Percentiles rank a stretch among this genome's conserved stretches.
Conservation (phyloP, 2,329 filamentous ascomycete species). For the Aspergillus fumigatiaffinis region DNA sequence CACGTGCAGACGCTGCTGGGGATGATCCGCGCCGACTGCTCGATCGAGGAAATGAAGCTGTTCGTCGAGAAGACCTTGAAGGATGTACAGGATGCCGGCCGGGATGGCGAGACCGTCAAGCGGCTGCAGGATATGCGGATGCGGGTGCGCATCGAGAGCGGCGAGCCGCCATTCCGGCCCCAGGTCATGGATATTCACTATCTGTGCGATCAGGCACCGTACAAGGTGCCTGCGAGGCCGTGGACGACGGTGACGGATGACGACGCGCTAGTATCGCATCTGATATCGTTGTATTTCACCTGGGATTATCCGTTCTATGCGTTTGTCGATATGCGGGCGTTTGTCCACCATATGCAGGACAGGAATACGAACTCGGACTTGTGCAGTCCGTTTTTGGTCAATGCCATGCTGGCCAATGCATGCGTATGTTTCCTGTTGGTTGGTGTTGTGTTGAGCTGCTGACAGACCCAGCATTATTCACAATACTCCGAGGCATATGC, state of each 20-base stretch:
- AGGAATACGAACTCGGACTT: slow-evolving; percentile 55
- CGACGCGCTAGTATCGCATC: slow-evolving; percentile 68
- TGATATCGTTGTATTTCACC: slow-evolving; percentile 87
- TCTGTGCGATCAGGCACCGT: slow-evolving; percentile 21
- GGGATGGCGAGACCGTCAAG: slow-evolving; percentile 6
- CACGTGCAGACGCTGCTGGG: slow-evolving; percentile 19
- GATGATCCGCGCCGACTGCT: slow-evolving; percentile 23
- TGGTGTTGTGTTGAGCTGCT: not conserved
- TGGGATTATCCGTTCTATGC: slow-evolving; percentile 92
- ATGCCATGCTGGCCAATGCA: slow-evolving; percentile 68
- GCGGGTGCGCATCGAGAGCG: slow-evolving; percentile 17
- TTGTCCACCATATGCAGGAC: slow-evolving; percentile 48
- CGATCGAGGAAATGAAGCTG: slow-evolving; percentile 22
- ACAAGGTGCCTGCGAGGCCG: slow-evolving; percentile 35
- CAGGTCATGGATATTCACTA: slow-evolving; percentile 27
- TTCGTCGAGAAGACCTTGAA: slow-evolving; percentile 20
- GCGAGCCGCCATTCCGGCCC: slow-evolving; percentile 14
- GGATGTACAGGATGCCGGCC: slow-evolving; percentile 2
- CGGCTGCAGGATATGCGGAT: slow-evolving; percentile 11
- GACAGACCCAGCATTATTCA: slow-evolving; percentile 17
- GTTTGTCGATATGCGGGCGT: slow-evolving; percentile 73
- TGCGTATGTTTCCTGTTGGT: slow-evolving; percentile 15
- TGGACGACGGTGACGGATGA: slow-evolving; percentile 82
- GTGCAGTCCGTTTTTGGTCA: slow-evolving; percentile 78
- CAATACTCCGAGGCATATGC: slow-evolving; percentile 27